A percentile compares a stretch with the other conserved stretches of the same genome.
phyloP scores from a whole-genome alignment of 805 yeast species.

The Starmera pachycereana region DNA sequence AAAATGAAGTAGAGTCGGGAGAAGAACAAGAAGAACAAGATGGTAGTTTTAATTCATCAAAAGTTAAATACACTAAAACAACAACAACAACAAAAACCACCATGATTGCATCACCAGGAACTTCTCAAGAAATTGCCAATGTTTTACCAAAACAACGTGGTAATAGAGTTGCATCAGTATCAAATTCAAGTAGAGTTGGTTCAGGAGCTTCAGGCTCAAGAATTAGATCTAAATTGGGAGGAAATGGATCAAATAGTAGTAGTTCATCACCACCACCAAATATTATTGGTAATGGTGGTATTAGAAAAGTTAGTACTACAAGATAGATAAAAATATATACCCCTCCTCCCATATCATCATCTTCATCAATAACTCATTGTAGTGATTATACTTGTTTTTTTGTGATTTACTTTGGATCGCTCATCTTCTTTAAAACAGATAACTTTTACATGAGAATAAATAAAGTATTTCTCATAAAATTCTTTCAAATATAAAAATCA shows the following conservation, averaged over 20 bases:
- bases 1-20: slow-evolving; percentile 20
- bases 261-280: slow-evolving; percentile 7
- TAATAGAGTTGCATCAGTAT: slow-evolving; percentile 10
- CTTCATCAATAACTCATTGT: too few relatives aligned
- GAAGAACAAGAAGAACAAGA: slow-evolving; percentile 9
- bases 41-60: background rate
- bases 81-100: slow-evolving; percentile 20
- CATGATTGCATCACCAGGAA: slow-evolving; percentile 21
- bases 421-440: too few relatives aligned
- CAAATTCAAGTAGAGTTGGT: too few relatives aligned
- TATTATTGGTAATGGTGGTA: slow-evolving; percentile 17
- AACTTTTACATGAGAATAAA: too few relatives aligned
- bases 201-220: slow-evolving; percentile 13
- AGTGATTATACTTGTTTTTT: too few relatives aligned
- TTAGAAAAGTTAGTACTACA: slow-evolving; percentile 12
- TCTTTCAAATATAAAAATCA: too few relatives aligned
- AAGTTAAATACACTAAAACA: slow-evolving; percentile 18
- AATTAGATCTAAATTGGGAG: slow-evolving; percentile 18
- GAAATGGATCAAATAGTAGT: too few relatives aligned
- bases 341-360: too few relatives aligned
- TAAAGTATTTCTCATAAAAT: too few relatives aligned
- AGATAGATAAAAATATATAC: too few relatives aligned
- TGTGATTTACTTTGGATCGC: too few relatives aligned
- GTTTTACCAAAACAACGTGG: slow-evolving; percentile 16
- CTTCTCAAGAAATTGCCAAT: slow-evolving; percentile 12